A percentile compares a stretch with the other conserved stretches of the same genome.
phyloP scores from a whole-genome alignment of 1,284 basidiomycete genomes.

The Cryptococcus sp. region DNA sequence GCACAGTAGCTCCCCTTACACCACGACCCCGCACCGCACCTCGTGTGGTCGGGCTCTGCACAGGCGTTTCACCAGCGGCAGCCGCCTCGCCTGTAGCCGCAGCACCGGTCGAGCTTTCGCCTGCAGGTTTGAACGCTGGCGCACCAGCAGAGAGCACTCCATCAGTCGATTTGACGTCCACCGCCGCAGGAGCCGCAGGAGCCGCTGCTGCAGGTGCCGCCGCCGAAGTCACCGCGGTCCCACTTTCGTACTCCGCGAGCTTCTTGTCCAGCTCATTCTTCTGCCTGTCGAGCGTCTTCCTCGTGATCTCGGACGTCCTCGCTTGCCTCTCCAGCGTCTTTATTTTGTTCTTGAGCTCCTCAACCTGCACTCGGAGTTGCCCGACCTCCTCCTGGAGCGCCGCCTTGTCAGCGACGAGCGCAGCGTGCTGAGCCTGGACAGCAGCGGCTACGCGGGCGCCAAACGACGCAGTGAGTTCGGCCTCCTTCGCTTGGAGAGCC shows the following conservation, averaged over 20 bases:
- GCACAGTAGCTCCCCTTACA: conserved; percentile 1
- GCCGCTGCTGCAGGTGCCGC: conserved; percentile 3
- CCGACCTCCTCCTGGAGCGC: conserved; percentile 19
- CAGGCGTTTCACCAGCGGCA: conserved; percentile 1
- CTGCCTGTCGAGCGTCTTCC: conserved; percentile 42
- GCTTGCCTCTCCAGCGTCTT: conserved; percentile 37
- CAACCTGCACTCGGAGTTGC: conserved; percentile 28
- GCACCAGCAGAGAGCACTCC: conserved; percentile 9
- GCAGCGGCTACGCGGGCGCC: conserved; percentile 24
- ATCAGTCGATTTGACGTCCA: conserved; percentile 1
- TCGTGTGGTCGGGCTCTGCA: conserved; percentile 7
- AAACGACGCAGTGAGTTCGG: conserved; percentile 22
- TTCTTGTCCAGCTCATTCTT: conserved; percentile 36
- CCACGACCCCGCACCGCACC: conserved; percentile 13
- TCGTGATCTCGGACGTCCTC: conserved; percentile 39
- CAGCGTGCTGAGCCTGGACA: conserved; percentile 7
- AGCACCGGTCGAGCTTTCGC: no score
- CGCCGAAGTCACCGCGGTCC: neutral
- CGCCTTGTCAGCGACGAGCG: neutral
- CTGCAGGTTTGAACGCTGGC: neutral
- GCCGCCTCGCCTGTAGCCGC: conserved; percentile 4
- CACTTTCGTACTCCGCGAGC: conserved; percentile 16
- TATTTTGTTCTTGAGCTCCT: conserved; percentile 35
- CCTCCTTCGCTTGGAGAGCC: conserved; percentile 29
- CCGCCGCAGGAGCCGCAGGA: conserved; percentile 9